Evolutionary conservation across 75 land plant species (phyloP).

Genomic region (Chamaecyparis obtusa): DNA sequence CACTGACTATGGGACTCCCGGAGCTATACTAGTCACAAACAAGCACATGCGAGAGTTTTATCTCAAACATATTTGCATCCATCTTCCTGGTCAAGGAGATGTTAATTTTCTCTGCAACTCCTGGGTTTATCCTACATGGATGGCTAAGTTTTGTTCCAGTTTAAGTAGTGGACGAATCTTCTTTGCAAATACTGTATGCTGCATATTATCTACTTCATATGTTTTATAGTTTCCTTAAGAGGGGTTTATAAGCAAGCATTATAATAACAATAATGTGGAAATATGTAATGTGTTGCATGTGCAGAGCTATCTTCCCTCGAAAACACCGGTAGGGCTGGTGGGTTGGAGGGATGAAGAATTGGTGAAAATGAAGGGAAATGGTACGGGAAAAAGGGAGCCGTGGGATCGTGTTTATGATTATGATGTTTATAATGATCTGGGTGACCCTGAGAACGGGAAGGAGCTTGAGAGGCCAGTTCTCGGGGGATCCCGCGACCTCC

Average conservation of each 20-base stretch:
- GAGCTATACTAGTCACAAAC: slow-evolving; percentile 27
- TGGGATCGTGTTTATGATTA: slow-evolving; percentile 24
- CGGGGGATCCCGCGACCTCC: slow-evolving; percentile 20
- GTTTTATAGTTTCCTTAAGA: no score
- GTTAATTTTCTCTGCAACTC: slow-evolving; percentile 23
- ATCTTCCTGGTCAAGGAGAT: neutral
- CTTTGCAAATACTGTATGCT: slow-evolving; percentile 10
- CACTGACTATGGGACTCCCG: slow-evolving; percentile 26
- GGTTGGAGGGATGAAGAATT: slow-evolving; percentile 17
- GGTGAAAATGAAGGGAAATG: slow-evolving; percentile 15
- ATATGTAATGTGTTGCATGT: neutral
- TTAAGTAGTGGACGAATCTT: slow-evolving; percentile 5
- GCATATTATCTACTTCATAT: neutral
- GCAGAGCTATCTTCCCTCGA: slow-evolving; percentile 21
- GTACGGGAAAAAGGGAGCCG: slow-evolving; percentile 13
- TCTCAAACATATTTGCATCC: slow-evolving; percentile 11
- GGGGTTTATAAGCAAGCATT: no score
- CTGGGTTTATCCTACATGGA: slow-evolving; percentile 22
- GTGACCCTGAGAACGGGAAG: slow-evolving; percentile 11
- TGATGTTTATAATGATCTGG: slow-evolving; percentile 29
- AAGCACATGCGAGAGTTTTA: slow-evolving; percentile 30
- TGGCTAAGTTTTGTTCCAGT: neutral
- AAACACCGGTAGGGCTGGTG: slow-evolving; percentile 25
- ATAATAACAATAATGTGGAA: neutral
- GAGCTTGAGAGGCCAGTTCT: slow-evolving; percentile 12